These are phyloP conservation scores for Backusella morwellensis DNA, from an alignment of 192 early-diverging fungal genomes.

Conservation along the genomic window DNA sequence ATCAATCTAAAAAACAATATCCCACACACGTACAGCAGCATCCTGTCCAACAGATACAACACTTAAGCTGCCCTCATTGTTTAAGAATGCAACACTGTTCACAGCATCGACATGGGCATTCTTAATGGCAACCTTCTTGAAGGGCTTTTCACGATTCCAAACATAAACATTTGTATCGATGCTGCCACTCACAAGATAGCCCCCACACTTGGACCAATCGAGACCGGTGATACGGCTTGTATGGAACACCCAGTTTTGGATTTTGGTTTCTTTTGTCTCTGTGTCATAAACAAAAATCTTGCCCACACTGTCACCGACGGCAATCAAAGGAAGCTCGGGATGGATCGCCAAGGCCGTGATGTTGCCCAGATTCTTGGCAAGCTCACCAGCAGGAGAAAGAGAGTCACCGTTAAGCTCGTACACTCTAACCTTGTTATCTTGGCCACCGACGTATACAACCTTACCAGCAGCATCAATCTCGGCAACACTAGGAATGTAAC, in stretches of 20 bases:
- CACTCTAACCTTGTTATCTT: constrained; percentile 66
- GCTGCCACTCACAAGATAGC: constrained; percentile 73
- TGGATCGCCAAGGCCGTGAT: constrained; percentile 82
- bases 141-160: constrained; percentile 82
- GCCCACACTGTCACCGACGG: constrained; percentile 77
- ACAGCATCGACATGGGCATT: constrained; percentile 84
- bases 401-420: constrained; percentile 52
- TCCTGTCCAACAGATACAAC: constrained; percentile 82
- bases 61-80: constrained; percentile 43
- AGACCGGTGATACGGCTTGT: constrained; percentile 80
- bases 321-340: constrained; percentile 71
- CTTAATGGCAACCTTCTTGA: constrained; percentile 69
- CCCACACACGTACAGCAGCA: constrained; percentile 77
- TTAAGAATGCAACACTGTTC: constrained; percentile 67
- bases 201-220: constrained; percentile 74
- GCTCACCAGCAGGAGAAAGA: constrained; percentile 26
- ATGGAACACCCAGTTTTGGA: constrained; percentile 89
- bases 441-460: constrained; percentile 59
- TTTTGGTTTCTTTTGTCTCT: constrained; percentile 42
- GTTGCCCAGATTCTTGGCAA: constrained; percentile 52
- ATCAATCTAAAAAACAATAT: background rate
- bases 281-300: constrained; percentile 77
- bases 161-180: constrained; percentile 91
- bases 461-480: constrained; percentile 54
- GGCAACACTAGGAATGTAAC: constrained; percentile 48